Evolutionary conservation across 345 rosid genomes (phyloP).

Genomic region (Gossypium turneri): DNA sequence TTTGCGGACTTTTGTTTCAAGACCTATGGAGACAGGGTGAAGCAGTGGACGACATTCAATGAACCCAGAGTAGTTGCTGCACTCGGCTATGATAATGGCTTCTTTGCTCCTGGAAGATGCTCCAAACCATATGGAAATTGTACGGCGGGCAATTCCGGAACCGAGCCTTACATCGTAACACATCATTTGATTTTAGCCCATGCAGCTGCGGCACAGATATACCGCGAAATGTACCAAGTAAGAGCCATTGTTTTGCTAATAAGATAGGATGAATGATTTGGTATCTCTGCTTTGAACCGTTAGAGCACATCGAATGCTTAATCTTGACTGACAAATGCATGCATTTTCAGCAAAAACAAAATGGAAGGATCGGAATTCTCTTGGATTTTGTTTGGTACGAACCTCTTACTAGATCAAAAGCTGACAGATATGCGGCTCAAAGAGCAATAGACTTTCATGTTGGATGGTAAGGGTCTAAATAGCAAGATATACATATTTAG

Average conservation of each 20-base stretch:
- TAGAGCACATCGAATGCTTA: not conserved
- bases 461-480: slow-evolving; percentile 60
- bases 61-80: slow-evolving; percentile 95
- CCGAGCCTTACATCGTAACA: slow-evolving; percentile 85
- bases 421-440: slow-evolving; percentile 86
- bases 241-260: slow-evolving; percentile 18
- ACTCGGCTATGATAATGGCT: slow-evolving; percentile 79
- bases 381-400: slow-evolving; percentile 96
- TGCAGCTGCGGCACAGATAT: slow-evolving; percentile 76
- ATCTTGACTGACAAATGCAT: not conserved
- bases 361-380: slow-evolving; percentile 86
- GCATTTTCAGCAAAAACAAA: slow-evolving; percentile 55
- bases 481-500: not conserved
- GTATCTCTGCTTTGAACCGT: not conserved
- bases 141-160: slow-evolving; percentile 71
- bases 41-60: slow-evolving; percentile 95
- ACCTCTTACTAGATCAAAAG: slow-evolving; percentile 83
- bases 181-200: slow-evolving; percentile 86
- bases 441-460: slow-evolving; percentile 93
- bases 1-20: slow-evolving; percentile 92
- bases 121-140: slow-evolving; percentile 85
- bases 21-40: slow-evolving; percentile 79
- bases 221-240: slow-evolving; percentile 76
- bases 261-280: not conserved
- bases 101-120: slow-evolving; percentile 83